phyloP scores from a whole-genome alignment of 495 filamentous ascomycete genomes.

The Halenospora varia region DNA sequence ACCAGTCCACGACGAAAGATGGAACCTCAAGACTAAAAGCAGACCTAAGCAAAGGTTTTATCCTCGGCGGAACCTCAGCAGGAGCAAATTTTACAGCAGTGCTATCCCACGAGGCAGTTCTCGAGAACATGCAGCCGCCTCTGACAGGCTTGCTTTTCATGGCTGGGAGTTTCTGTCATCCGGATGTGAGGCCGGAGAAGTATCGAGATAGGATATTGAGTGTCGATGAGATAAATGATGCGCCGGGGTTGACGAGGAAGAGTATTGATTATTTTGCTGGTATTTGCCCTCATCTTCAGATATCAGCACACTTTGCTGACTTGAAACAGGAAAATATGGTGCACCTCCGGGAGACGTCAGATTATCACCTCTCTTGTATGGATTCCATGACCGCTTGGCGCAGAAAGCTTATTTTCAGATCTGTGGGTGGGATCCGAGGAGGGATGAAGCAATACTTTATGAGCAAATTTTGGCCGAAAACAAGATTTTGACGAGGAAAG shows the following conservation, averaged over 20 bases:
- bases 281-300: neutral
- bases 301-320: neutral
- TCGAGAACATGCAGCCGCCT: neutral
- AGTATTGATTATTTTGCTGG: neutral
- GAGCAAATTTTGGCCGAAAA: neutral
- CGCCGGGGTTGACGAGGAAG: neutral
- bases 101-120: neutral
- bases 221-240: neutral
- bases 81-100: neutral
- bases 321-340: neutral
- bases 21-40: neutral
- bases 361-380: neutral
- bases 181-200: neutral
- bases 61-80: neutral
- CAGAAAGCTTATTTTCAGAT: neutral
- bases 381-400: neutral
- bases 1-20: neutral
- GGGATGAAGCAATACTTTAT: neutral
- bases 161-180: neutral
- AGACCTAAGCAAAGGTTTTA: neutral
- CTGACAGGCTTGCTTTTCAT: neutral
- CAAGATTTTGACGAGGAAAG: neutral
- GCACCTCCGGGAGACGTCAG: neutral
- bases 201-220: neutral
- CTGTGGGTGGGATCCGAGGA: neutral